These are phyloP conservation scores for Nitzschia sp. DNA, from an alignment of 108 stramenopile genomes.

Conservation along the genomic window DNA sequence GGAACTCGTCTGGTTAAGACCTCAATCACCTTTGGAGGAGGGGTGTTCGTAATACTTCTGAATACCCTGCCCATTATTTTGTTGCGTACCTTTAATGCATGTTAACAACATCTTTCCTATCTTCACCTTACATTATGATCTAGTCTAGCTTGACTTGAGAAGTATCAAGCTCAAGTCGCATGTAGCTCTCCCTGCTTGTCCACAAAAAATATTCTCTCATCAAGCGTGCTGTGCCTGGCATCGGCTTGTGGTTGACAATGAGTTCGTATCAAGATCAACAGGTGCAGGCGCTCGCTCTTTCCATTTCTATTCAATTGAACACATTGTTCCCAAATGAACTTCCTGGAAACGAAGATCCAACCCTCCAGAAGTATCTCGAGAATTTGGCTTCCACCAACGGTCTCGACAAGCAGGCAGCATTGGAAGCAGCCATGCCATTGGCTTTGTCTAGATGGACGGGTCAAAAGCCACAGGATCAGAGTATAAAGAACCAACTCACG, in stretches of 20 bases:
- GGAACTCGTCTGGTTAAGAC: not conserved
- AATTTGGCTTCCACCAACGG: not conserved
- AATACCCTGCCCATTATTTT: not conserved
- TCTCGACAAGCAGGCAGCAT: too few relatives aligned
- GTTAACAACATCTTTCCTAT: too few relatives aligned
- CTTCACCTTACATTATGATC: too few relatives aligned
- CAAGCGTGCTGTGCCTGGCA: too few relatives aligned
- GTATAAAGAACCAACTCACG: not conserved
- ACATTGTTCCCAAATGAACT: not conserved
- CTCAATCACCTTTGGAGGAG: too few relatives aligned
- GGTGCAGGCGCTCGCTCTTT: not conserved
- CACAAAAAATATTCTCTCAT: too few relatives aligned
- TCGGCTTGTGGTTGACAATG: not conserved
- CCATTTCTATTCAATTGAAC: conserved; percentile 2
- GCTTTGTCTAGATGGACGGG: conserved; percentile 3
- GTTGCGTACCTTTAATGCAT: not conserved
- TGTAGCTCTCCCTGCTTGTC: too few relatives aligned
- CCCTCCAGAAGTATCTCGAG: not conserved
- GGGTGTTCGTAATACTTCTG: not conserved
- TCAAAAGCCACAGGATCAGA: not conserved
- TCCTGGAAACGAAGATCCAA: too few relatives aligned
- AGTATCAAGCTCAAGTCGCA: too few relatives aligned
- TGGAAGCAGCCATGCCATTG: not conserved
- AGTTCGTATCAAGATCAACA: not conserved
- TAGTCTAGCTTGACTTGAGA: too few relatives aligned